Conservation (phyloP, 169 alveolate species). For the Cryptosporidium sp. region DNA sequence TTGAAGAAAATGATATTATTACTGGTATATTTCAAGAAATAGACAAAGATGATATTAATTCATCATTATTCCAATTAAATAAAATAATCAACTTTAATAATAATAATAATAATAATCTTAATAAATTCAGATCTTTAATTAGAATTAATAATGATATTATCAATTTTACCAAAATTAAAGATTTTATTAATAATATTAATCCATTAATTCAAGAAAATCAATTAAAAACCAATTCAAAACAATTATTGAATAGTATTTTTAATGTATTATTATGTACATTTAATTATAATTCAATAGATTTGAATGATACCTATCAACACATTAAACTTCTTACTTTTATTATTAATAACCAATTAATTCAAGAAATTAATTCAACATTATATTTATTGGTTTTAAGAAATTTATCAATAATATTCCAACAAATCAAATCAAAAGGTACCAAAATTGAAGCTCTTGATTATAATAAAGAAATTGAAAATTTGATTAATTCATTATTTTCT, state of each 20-base stretch:
- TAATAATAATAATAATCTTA: constrained; percentile 1
- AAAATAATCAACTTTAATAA: background rate
- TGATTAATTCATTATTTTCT: constrained; percentile 9
- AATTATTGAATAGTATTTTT: constrained; percentile 25
- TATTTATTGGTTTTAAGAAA: constrained; percentile 7
- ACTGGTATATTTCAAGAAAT: background rate
- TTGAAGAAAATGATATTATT: constrained; percentile 18
- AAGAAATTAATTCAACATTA: constrained; percentile 3
- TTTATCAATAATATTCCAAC: constrained; percentile 33
- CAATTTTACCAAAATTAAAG: background rate
- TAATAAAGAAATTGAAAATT: constrained; percentile 3
- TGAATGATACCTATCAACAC: background rate
- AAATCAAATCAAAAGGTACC: constrained; percentile 4
- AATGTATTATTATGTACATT: constrained; percentile 8
- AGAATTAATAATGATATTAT: constrained; percentile 20
- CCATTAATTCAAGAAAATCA: background rate
- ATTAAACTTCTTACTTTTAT: background rate
- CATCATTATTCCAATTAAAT: background rate
- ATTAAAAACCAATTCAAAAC: background rate
- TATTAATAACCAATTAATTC: background rate
- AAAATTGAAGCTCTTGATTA: constrained; percentile 49
- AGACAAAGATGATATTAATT: background rate
- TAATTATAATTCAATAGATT: constrained; percentile 8
- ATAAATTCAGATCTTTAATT: constrained; percentile 12
- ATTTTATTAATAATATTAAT: constrained; percentile 12